These are phyloP conservation scores for Lantana camara DNA, from an alignment of 257 asterid species.

Conservation along the genomic window DNA sequence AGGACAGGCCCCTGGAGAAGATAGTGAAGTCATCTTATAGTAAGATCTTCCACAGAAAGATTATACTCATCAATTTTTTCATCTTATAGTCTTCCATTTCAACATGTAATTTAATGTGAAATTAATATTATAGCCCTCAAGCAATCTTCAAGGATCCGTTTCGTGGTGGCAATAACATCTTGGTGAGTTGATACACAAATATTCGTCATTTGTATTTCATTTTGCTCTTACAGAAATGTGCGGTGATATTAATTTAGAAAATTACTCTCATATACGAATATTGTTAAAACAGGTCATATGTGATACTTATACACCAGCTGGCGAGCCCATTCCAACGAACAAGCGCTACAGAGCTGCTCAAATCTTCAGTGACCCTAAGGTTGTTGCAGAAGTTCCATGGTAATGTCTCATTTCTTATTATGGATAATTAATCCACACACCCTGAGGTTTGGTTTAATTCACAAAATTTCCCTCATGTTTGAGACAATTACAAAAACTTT, in stretches of 20 bases:
- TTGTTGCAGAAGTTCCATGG: slow-evolving; percentile 90
- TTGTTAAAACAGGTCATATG: slow-evolving; percentile 71
- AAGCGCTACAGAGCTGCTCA: slow-evolving; percentile 90
- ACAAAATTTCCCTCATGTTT: too few species aligned
- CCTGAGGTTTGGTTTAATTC: too few species aligned
- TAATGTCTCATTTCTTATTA: slow-evolving; percentile 33
- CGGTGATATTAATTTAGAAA: background rate
- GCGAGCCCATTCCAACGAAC: slow-evolving; percentile 97
- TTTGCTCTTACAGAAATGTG: background rate
- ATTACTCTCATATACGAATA: background rate
- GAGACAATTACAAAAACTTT: too few species aligned
- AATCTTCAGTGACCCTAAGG: slow-evolving; percentile 79
- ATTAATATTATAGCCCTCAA: slow-evolving; percentile 68
- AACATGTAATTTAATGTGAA: slow-evolving; percentile 20
- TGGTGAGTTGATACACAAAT: slow-evolving; percentile 54
- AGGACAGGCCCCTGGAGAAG: slow-evolving; percentile 99
- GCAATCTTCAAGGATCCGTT: slow-evolving; percentile 98
- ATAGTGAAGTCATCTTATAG: slow-evolving; percentile 98
- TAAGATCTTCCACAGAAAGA: slow-evolving; percentile 40
- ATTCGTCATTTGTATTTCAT: background rate
- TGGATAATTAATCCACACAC: too few species aligned
- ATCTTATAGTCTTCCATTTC: background rate
- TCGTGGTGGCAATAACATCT: slow-evolving; percentile 95
- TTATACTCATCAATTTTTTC: background rate
- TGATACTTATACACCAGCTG: slow-evolving; percentile 91